phyloP scores from a whole-genome alignment of 2,329 filamentous ascomycete genomes.

The Fusarium veterinarium region DNA sequence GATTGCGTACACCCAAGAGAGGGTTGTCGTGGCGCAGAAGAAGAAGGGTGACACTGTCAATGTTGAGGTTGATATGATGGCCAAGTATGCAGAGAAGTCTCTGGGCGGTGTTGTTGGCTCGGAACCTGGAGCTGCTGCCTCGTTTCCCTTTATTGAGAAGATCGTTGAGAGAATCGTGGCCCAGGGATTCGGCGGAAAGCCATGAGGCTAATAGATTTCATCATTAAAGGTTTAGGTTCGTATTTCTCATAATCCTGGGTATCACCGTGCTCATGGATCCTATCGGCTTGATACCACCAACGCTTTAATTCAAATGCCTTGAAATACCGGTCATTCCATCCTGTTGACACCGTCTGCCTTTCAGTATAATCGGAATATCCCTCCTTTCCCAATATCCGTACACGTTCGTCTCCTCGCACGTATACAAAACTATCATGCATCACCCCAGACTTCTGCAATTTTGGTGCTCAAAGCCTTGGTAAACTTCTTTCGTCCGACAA shows the following conservation, averaged over 20 bases:
- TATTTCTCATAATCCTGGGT: conserved; percentile 19
- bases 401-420: not conserved
- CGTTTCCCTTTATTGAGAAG: conserved; percentile 72
- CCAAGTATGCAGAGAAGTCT: conserved; percentile 91
- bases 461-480: conserved; percentile 73
- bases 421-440: conserved; percentile 48
- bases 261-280: not conserved
- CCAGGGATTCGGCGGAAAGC: conserved; percentile 59
- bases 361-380: not conserved
- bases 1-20: conserved; percentile 95
- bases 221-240: conserved; percentile 37
- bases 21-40: conserved; percentile 85
- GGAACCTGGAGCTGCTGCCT: conserved; percentile 59
- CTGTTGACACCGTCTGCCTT: not conserved
- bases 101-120: conserved; percentile 76
- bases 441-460: conserved; percentile 79
- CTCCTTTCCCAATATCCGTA: not conserved
- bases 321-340: not conserved
- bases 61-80: conserved; percentile 90
- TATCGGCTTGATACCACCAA: not conserved
- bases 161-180: conserved; percentile 81
- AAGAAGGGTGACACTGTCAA: conserved; percentile 84
- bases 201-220: conserved; percentile 25
- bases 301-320: not conserved
- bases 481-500: conserved; percentile 77